Base-by-base conservation (phyloP, 129 eudicot species). In the Solidago caesia region DNA sequence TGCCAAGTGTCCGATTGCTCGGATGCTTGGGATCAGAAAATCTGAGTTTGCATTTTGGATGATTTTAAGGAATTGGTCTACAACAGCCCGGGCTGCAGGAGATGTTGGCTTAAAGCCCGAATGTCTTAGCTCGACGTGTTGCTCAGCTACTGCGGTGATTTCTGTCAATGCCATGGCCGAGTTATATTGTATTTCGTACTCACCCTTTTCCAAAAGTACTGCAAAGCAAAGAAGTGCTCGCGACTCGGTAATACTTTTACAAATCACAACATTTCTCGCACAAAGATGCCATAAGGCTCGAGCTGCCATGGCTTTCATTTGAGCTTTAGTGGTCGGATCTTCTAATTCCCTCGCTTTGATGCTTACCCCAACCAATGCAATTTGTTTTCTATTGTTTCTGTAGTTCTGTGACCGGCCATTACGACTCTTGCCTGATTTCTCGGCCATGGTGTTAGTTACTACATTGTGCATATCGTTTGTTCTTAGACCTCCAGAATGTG, bases 261-360 rank as follows among this genome's bases (percentile, higher is more conserved):
- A 87, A 6, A 87, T 82, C 1, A 87, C 61, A 1, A 80, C 74
- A 29, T 87, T 87, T 12, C 84, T 80, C 4, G 80, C 73, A 68
- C 86, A 82, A 11, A 87, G 84, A 55, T 79, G 62, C 87, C 92
- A 79, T 2, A 87, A 80, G 1, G 92, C 92, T 61, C 92, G 64
- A 6, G 92, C 89, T 1, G 92, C 77, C 92, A 87, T 87, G 2
- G 92, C 89, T 75, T 87, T 87, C 92, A 87, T 87, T 66, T 87
- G 79, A 15, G 83, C 81, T 69, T 87, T 87, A 13, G 81, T 82
- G 4, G n/a, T 70, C 8, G 89, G 85, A 56, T 84, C 87, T 77
- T 87, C 92, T 4, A 51, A 74, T 49, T 87, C 87, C 70, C 89
- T 77, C 48, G 81, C 85, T 75, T 79, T 84, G 13, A 84, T 84